These are phyloP conservation scores for Capsicum pubescens DNA, from an alignment of 257 asterid species.

Conservation along the genomic window DNA sequence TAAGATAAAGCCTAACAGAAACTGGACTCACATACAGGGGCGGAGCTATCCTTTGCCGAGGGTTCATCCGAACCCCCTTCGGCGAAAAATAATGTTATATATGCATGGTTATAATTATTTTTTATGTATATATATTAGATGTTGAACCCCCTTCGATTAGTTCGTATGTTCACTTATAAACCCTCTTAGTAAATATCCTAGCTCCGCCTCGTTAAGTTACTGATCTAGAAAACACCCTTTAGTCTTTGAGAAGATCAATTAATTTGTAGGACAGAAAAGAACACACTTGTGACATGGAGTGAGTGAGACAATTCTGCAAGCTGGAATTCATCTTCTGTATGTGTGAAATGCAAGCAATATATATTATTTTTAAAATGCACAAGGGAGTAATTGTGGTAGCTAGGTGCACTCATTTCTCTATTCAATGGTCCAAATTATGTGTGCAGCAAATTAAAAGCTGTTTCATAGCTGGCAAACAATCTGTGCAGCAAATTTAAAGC, in stretches of 20 bases:
- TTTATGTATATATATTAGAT: no score
- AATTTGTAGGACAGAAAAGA: no score
- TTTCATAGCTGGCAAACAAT: conserved; percentile 28
- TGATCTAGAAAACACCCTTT: not conserved
- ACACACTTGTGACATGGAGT: not conserved
- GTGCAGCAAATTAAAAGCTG: conserved; percentile 29
- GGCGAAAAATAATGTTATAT: no score
- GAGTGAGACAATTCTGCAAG: conserved; percentile 6
- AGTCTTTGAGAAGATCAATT: not conserved
- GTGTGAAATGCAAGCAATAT: conserved; percentile 23
- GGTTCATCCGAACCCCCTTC: no score
- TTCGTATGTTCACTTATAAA: no score
- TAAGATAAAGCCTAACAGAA: not conserved
- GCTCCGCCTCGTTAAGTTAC: not conserved
- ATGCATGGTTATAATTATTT: no score
- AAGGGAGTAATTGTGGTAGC: not conserved
- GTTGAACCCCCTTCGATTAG: no score
- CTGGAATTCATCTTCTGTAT: not conserved
- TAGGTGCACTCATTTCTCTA: not conserved
- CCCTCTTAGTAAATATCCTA: no score
- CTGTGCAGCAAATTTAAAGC: not conserved
- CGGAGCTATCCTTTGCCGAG: no score
- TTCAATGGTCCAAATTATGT: conserved; percentile 3
- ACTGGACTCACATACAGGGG: not conserved
- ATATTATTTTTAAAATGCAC: not conserved